These are phyloP conservation scores for Russula compacta DNA, from an alignment of 768 basidiomycete genomes.

Conservation along the genomic window DNA sequence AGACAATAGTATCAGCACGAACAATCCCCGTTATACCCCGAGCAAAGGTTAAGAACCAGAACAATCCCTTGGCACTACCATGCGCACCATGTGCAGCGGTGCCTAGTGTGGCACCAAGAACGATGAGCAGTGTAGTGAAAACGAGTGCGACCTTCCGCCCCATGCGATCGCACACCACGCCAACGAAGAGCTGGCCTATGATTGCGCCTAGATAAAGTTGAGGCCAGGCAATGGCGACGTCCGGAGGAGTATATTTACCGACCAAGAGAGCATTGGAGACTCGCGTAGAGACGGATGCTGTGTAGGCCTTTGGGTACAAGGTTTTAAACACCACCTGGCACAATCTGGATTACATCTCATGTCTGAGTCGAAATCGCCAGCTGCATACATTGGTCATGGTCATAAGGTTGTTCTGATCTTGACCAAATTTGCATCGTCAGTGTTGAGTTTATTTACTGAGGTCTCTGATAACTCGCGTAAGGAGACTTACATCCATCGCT, in stretches of 20 bases:
- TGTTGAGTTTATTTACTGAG: neutral
- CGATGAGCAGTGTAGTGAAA: constrained; percentile 57
- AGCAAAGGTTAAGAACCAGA: constrained; percentile 69
- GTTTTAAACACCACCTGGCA: constrained; percentile 52
- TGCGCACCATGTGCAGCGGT: constrained; percentile 59
- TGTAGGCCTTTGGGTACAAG: constrained; percentile 57
- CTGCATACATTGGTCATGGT: constrained; percentile 51
- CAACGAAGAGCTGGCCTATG: constrained; percentile 52
- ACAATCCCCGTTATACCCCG: constrained; percentile 63
- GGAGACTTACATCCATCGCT: constrained; percentile 45
- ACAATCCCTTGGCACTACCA: constrained; percentile 47
- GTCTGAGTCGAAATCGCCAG: neutral
- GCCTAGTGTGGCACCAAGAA: constrained; percentile 56
- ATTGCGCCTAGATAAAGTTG: constrained; percentile 40
- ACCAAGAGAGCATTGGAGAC: constrained; percentile 65
- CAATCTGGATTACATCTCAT: constrained; percentile 14
- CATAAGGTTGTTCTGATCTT: constrained; percentile 66
- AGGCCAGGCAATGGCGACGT: neutral
- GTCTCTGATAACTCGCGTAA: neutral
- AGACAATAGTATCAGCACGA: constrained; percentile 21
- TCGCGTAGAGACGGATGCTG: constrained; percentile 50
- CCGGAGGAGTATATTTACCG: constrained; percentile 33
- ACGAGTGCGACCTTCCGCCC: constrained; percentile 74
- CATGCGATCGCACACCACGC: constrained; percentile 60
- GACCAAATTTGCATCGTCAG: neutral